Percentiles rank a stretch among this genome's conserved stretches.
phyloP scores from a whole-genome alignment of 805 yeast species.

The Priceomyces fermenticarens region DNA sequence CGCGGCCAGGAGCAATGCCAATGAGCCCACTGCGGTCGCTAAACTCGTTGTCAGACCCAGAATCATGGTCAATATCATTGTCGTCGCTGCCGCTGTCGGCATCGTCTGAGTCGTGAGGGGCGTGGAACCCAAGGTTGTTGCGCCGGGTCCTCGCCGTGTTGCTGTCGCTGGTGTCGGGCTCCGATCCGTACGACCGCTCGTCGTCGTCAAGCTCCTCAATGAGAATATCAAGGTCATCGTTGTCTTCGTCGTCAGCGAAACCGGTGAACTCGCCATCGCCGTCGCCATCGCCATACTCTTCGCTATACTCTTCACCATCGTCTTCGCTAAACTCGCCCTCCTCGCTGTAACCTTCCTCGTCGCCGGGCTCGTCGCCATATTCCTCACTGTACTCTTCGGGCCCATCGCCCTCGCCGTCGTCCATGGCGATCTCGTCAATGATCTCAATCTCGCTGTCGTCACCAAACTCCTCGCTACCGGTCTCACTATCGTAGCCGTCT shows the following conservation, averaged over 20 bases:
- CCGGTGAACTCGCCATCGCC: constrained; percentile 22
- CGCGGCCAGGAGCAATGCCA: neutral
- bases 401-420: constrained; percentile 34
- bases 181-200: constrained; percentile 10
- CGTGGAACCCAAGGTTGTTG: neutral
- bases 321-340: constrained; percentile 21
- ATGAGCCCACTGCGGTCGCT: no score
- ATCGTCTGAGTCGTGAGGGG: constrained; percentile 12
- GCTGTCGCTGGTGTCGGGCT: constrained; percentile 9
- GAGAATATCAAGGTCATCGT: constrained; percentile 37
- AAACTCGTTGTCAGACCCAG: constrained; percentile 8
- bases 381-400: constrained; percentile 28
- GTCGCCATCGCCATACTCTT: constrained; percentile 19
- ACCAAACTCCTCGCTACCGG: constrained; percentile 6
- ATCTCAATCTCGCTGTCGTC: constrained; percentile 17
- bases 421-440: constrained; percentile 29
- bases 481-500: constrained; percentile 2
- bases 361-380: constrained; percentile 25
- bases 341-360: constrained; percentile 22
- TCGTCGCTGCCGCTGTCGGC: constrained; percentile 18
- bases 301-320: constrained; percentile 21
- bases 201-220: constrained; percentile 35
- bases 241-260: constrained; percentile 32
- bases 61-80: constrained; percentile 17
- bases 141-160: neutral